phyloP scores from a whole-genome alignment of 768 basidiomycete genomes.

The Pholiota molesta region DNA sequence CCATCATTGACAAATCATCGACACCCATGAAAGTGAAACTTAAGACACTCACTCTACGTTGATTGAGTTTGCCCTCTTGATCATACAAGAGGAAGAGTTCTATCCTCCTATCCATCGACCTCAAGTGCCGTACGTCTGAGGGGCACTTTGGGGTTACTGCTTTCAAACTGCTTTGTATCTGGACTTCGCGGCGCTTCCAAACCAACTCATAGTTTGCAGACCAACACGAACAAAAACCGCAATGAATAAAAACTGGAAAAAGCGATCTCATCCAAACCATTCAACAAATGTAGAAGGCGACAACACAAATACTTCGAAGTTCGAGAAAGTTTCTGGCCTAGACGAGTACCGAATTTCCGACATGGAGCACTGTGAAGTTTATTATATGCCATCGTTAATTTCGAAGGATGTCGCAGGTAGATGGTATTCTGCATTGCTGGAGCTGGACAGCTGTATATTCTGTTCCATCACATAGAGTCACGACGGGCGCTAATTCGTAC shows the following conservation, averaged over 20 bases:
- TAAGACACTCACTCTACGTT: no score
- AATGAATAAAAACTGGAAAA: not conserved
- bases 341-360: constrained; percentile 24
- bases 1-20: no score
- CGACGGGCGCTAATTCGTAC: not conserved
- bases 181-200: no score
- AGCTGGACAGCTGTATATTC: constrained; percentile 14
- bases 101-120: no score
- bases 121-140: no score
- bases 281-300: not conserved
- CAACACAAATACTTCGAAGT: not conserved
- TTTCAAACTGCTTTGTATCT: no score
- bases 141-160: no score
- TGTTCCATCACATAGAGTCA: not conserved
- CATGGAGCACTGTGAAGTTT: constrained; percentile 32
- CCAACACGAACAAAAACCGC: not conserved
- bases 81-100: no score
- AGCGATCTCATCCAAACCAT: not conserved
- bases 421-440: constrained; percentile 26
- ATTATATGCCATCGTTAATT: constrained; percentile 29
- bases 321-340: constrained; percentile 14
- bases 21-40: no score
- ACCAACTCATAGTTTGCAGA: not conserved
- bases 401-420: constrained; percentile 19
- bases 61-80: no score